Conservation (phyloP, 1,284 basidiomycete genomes). For the Ceratobasidium sp. region DNA sequence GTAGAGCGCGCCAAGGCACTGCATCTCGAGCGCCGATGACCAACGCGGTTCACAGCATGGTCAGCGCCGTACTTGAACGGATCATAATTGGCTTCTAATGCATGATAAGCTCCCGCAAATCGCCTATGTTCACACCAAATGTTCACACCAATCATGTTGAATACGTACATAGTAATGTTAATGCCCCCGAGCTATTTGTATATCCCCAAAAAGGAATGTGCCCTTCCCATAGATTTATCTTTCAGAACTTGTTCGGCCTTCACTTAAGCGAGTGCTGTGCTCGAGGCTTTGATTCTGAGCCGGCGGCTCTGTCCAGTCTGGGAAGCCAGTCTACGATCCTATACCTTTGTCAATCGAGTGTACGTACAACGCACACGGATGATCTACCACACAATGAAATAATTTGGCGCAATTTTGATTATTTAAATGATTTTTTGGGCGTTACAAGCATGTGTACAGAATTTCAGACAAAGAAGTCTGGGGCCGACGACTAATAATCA, state of each 20-base stretch:
- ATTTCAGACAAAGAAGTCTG: neutral
- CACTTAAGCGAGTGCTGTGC: slow-evolving; percentile 31
- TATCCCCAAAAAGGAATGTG: no score
- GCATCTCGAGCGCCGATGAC: neutral
- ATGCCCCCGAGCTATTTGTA: no score
- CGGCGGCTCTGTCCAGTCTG: slow-evolving; percentile 16
- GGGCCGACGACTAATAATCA: slow-evolving; percentile 34
- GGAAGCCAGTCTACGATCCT: no score
- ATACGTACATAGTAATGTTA: no score
- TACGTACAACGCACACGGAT: neutral
- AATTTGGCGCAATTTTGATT: slow-evolving; percentile 10
- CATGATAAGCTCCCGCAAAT: neutral
- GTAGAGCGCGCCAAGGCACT: neutral
- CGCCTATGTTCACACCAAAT: neutral
- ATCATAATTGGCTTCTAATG: slow-evolving; percentile 25
- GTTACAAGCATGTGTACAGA: neutral
- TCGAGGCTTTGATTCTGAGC: slow-evolving; percentile 10
- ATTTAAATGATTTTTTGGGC: slow-evolving; percentile 11
- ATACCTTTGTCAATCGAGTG: neutral
- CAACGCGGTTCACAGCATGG: slow-evolving; percentile 11
- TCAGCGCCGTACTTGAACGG: slow-evolving; percentile 31
- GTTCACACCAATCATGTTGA: no score
- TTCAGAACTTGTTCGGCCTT: no score
- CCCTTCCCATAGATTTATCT: no score
- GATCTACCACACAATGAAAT: neutral